Evolutionary conservation across 1,139 yeast genomes (phyloP).

Genomic region (Nematodospora anomalae): DNA sequence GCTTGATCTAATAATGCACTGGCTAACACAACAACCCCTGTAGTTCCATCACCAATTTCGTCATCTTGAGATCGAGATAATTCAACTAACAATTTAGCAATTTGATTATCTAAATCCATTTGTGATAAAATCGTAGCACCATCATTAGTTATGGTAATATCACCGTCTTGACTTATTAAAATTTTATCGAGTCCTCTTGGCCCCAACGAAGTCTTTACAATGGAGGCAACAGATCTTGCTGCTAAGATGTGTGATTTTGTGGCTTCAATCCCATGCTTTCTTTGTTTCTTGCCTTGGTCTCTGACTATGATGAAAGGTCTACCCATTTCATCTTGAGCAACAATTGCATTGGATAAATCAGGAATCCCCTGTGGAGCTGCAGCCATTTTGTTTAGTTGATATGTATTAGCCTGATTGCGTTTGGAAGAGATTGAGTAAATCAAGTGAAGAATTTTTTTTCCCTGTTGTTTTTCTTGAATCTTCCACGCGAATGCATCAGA

Average conservation of each 20-base stretch:
- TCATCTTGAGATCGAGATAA: constrained; percentile 95
- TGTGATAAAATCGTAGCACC: constrained; percentile 96
- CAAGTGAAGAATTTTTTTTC: constrained; percentile 4
- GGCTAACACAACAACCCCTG: constrained; percentile 97
- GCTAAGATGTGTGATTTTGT: constrained; percentile 94
- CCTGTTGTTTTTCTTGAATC: constrained; percentile 17
- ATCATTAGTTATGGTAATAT: constrained; percentile 95
- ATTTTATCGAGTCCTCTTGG: constrained; percentile 99
- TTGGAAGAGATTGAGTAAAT: background rate
- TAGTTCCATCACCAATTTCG: constrained; percentile 99
- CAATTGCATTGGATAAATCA: constrained; percentile 94
- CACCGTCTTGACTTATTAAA: constrained; percentile 90
- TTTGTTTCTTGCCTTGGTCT: constrained; percentile 92
- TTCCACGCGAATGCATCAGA: background rate
- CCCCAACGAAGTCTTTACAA: constrained; percentile 89
- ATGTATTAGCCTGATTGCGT: no score
- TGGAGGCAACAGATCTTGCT: constrained; percentile 92
- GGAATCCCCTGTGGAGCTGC: constrained; percentile 62
- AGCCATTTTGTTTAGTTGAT: constrained; percentile 17
- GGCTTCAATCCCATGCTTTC: constrained; percentile 93
- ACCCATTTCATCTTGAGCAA: constrained; percentile 99
- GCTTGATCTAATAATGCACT: constrained; percentile 95
- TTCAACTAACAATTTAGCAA: constrained; percentile 93
- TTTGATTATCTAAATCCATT: constrained; percentile 95
- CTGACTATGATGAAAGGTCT: constrained; percentile 96